These are phyloP conservation scores for Avena atlantica DNA, from an alignment of 176 grass and related monocot genomes.

Conservation along the genomic window DNA sequence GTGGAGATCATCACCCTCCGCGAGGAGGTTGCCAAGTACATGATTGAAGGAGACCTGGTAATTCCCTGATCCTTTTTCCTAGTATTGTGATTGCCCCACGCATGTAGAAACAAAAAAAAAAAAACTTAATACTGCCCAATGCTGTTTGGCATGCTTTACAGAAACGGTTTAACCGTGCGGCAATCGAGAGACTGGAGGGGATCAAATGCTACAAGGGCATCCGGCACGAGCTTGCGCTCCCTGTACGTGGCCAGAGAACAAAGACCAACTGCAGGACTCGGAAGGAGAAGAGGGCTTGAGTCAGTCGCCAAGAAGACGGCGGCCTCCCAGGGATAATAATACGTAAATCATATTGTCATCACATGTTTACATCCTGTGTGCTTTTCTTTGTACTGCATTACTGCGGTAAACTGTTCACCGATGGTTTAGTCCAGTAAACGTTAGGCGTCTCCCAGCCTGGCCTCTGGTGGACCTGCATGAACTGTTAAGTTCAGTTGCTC, in stretches of 20 bases:
- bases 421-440: not conserved
- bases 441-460: not conserved
- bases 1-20: slow-evolving; percentile 80
- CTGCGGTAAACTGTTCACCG: not conserved
- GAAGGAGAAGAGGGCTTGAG: not conserved
- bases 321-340: not conserved
- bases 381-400: not conserved
- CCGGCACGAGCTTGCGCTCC: not conserved
- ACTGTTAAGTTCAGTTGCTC: not conserved
- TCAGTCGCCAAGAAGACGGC: not conserved
- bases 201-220: not conserved
- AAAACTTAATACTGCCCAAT: not conserved
- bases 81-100: not conserved
- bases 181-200: not conserved
- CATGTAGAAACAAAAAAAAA: not conserved
- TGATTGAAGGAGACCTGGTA: slow-evolving; percentile 95
- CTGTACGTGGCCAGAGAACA: slow-evolving; percentile 4
- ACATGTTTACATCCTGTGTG: slow-evolving; percentile 7
- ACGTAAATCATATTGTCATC: slow-evolving; percentile 1
- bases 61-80: not conserved
- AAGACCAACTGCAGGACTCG: slow-evolving; percentile 3
- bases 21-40: slow-evolving; percentile 87
- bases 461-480: not conserved
- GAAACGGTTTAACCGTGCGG: not conserved
- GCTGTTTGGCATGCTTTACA: not conserved